These are phyloP conservation scores for Colletotrichum noveboracense DNA, from an alignment of 2,329 filamentous ascomycete genomes.

Conservation along the genomic window DNA sequence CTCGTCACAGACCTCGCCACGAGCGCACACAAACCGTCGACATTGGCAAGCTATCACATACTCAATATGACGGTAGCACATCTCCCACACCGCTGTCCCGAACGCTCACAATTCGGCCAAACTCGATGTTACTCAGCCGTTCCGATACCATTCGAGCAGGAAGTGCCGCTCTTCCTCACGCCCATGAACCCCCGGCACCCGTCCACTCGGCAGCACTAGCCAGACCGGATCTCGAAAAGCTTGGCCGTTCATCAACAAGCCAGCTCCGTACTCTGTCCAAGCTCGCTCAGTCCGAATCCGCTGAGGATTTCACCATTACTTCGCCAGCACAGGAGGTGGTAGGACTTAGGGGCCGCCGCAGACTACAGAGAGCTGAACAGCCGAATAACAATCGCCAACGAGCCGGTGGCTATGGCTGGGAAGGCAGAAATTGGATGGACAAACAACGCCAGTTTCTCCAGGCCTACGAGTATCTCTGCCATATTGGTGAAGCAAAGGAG, in stretches of 20 bases:
- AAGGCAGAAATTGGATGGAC: slow-evolving; percentile 96
- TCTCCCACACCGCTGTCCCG: slow-evolving; percentile 49
- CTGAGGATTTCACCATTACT: slow-evolving; percentile 82
- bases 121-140: slow-evolving; percentile 65
- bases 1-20: slow-evolving; percentile 45
- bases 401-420: slow-evolving; percentile 69
- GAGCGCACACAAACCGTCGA: slow-evolving; percentile 71
- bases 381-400: slow-evolving; percentile 49
- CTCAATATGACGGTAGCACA: slow-evolving; percentile 45
- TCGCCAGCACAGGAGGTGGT: slow-evolving; percentile 83
- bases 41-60: slow-evolving; percentile 58
- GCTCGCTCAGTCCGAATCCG: slow-evolving; percentile 75
- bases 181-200: slow-evolving; percentile 35
- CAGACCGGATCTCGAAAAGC: slow-evolving; percentile 76
- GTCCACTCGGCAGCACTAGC: slow-evolving; percentile 55
- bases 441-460: slow-evolving; percentile 95
- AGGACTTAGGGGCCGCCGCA: slow-evolving; percentile 83
- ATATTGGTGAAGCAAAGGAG: slow-evolving; percentile 98
- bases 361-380: slow-evolving; percentile 75
- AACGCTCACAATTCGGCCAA: slow-evolving; percentile 54
- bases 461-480: slow-evolving; percentile 97
- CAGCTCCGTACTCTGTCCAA: slow-evolving; percentile 88
- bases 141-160: slow-evolving; percentile 56
- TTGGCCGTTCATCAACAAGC: slow-evolving; percentile 88
- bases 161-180: slow-evolving; percentile 34